A percentile compares a stretch with the other conserved stretches of the same genome.
These are phyloP conservation scores for Geosmithia flava DNA, from an alignment of 2,329 filamentous ascomycete species.

Conservation along the genomic window DNA sequence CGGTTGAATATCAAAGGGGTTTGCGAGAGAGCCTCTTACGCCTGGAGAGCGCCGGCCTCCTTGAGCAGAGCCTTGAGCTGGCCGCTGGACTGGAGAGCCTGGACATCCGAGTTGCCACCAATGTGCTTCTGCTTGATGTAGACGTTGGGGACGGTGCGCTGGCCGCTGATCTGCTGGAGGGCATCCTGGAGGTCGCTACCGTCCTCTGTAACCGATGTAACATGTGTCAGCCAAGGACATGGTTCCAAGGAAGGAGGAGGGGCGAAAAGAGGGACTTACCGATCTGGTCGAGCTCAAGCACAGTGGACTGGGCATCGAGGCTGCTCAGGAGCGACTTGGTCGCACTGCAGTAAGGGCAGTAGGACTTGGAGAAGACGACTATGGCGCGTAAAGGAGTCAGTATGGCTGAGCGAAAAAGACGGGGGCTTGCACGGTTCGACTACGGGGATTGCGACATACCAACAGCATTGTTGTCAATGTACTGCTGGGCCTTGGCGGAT, in stretches of 20 bases:
- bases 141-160: constrained; percentile 90
- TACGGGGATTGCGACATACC: constrained; percentile 35
- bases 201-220: constrained; percentile 48
- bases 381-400: constrained; percentile 1
- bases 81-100: constrained; percentile 36
- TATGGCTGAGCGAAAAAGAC: background rate
- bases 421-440: background rate
- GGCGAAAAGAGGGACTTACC: constrained; percentile 37
- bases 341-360: constrained; percentile 83
- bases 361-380: constrained; percentile 96
- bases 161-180: constrained; percentile 65
- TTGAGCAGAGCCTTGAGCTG: constrained; percentile 27
- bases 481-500: constrained; percentile 34
- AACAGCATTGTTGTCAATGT: constrained; percentile 84
- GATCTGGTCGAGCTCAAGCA: constrained; percentile 76
- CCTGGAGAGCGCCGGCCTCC: constrained; percentile 22
- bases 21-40: background rate
- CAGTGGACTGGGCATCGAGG: constrained; percentile 58
- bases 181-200: constrained; percentile 73
- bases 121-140: constrained; percentile 88
- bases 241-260: background rate
- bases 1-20: background rate
- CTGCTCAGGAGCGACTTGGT: constrained; percentile 65
- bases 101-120: constrained; percentile 86
- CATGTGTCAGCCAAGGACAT: background rate